Conservation (phyloP, 805 yeast genomes). For the Teunomyces stri region DNA sequence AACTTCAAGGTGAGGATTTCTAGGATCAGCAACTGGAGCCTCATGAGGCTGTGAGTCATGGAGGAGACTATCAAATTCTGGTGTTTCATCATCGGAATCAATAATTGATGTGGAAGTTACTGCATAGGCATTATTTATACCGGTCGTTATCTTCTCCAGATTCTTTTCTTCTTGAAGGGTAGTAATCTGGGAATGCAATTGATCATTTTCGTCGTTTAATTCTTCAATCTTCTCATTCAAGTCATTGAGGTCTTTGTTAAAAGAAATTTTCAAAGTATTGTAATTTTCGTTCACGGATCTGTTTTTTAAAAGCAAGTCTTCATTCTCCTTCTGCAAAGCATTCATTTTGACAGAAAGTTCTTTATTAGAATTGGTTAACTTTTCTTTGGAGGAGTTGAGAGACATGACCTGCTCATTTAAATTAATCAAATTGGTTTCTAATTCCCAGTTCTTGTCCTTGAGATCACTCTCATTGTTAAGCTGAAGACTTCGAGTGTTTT, state of each 20-base stretch:
- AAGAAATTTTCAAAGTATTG: conserved; percentile 31
- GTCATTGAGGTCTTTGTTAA: conserved; percentile 44
- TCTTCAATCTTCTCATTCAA: conserved; percentile 53
- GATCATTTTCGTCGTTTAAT: conserved; percentile 69
- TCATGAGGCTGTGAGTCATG: conserved; percentile 25
- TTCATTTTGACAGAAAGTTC: conserved; percentile 30
- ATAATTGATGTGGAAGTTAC: conserved; percentile 14
- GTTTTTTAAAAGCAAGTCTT: conserved; percentile 42
- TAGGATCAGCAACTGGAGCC: conserved; percentile 30
- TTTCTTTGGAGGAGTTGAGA: conserved; percentile 39
- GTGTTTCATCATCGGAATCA: conserved; percentile 35
- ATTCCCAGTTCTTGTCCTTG: conserved; percentile 63
- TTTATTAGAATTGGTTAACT: conserved; percentile 30
- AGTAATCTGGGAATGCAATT: conserved; percentile 42
- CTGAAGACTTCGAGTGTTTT: conserved; percentile 32
- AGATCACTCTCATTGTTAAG: conserved; percentile 45
- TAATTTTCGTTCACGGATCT: conserved; percentile 40
- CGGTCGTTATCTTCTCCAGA: conserved; percentile 1
- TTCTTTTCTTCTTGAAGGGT: conserved; percentile 15
- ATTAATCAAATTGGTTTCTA: conserved; percentile 51
- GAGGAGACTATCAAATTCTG: conserved; percentile 31
- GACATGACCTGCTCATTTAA: conserved; percentile 44
- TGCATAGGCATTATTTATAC: neutral
- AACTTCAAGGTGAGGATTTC: conserved; percentile 51
- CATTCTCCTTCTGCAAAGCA: conserved; percentile 45